These are phyloP conservation scores for Phytomonas sp. DNA, from an alignment of 208 protist genomes.

Conservation along the genomic window DNA sequence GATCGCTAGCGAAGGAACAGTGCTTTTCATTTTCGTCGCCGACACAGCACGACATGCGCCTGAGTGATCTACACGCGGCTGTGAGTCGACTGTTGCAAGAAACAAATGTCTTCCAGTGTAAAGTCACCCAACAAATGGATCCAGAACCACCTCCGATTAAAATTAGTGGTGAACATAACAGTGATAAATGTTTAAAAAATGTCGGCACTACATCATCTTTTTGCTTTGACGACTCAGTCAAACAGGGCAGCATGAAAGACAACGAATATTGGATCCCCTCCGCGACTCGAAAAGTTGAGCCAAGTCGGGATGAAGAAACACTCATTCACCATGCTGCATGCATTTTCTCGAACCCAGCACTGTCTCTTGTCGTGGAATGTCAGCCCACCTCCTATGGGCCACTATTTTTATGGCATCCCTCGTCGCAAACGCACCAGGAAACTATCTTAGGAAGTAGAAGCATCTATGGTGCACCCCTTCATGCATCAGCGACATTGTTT, in stretches of 20 bases:
- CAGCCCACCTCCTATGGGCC: neutral
- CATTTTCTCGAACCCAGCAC: neutral
- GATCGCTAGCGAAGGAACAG: neutral
- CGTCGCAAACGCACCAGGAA: neutral
- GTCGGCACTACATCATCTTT: neutral
- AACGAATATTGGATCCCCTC: neutral
- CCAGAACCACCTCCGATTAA: neutral
- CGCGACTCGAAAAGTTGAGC: neutral
- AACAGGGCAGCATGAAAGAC: neutral
- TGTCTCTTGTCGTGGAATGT: neutral
- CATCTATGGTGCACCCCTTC: neutral
- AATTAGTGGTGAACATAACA: neutral
- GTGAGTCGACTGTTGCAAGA: neutral
- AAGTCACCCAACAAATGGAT: neutral
- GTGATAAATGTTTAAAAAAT: neutral
- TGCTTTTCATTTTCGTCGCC: neutral
- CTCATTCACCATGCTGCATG: neutral
- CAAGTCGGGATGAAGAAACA: neutral
- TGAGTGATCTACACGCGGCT: neutral
- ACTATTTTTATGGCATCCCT: neutral
- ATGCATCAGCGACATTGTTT: neutral
- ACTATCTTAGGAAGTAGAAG: neutral
- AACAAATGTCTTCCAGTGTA: neutral
- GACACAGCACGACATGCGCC: neutral
- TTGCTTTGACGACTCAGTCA: neutral